Evolutionary conservation across 75 land plant genomes (phyloP).

Genomic region (Sequoiadendron giganteum): DNA sequence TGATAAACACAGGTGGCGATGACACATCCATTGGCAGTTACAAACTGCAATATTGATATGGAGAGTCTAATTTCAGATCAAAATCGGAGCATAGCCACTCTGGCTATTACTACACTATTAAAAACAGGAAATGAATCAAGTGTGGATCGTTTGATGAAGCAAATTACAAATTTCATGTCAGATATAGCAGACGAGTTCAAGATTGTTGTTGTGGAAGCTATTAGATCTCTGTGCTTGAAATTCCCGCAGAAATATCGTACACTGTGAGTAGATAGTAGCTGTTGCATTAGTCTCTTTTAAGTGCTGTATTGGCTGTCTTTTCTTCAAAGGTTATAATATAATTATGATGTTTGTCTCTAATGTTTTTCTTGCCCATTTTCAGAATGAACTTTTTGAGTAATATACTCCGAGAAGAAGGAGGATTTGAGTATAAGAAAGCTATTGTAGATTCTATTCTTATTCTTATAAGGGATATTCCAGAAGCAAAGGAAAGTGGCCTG

Average conservation of each 20-base stretch:
- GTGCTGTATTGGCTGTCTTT: neutral
- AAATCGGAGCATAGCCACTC: slow-evolving; percentile 97
- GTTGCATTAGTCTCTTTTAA: neutral
- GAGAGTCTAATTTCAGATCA: slow-evolving; percentile 96
- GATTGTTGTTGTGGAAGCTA: slow-evolving; percentile 98
- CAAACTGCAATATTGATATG: slow-evolving; percentile 98
- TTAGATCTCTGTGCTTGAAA: slow-evolving; percentile 90
- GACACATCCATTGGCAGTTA: slow-evolving; percentile 96
- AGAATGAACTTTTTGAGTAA: slow-evolving; percentile 99
- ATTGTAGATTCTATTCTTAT: slow-evolving; percentile 98
- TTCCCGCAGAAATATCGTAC: slow-evolving; percentile 93
- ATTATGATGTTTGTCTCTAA: neutral
- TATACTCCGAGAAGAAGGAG: slow-evolving; percentile 95
- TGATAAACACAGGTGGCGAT: slow-evolving; percentile 81
- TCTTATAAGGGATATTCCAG: slow-evolving; percentile 94
- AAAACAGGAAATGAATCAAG: slow-evolving; percentile 99
- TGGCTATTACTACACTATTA: slow-evolving; percentile 92
- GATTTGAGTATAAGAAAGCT: slow-evolving; percentile 98
- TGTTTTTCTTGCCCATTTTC: slow-evolving; percentile 3
- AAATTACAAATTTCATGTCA: slow-evolving; percentile 97
- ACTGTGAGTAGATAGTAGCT: slow-evolving; percentile 53
- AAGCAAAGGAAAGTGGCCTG: slow-evolving; percentile 94
- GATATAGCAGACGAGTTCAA: slow-evolving; percentile 99
- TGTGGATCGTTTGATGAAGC: slow-evolving; percentile 98
- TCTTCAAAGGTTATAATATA: neutral